These are phyloP conservation scores for Pelargonium exstipulatum DNA, from an alignment of 441 rosid species.

Conservation along the genomic window DNA sequence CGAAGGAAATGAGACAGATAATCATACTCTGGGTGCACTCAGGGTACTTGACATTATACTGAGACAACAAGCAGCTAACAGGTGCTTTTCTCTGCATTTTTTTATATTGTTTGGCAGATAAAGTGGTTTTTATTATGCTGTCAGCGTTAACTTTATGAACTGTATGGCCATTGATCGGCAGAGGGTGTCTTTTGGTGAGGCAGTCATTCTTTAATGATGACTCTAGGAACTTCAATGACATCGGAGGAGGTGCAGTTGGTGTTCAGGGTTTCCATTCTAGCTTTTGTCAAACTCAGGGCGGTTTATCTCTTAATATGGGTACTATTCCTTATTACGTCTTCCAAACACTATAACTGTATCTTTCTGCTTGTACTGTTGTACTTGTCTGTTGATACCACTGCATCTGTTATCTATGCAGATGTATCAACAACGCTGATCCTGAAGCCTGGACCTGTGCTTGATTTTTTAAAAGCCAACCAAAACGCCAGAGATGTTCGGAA, in stretches of 20 bases:
- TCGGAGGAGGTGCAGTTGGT: slow-evolving; percentile 69
- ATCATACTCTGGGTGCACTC: slow-evolving; percentile 54
- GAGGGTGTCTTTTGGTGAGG: slow-evolving; percentile 85
- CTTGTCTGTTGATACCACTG: slow-evolving; percentile 12
- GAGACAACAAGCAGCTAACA: slow-evolving; percentile 81
- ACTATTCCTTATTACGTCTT: slow-evolving; percentile 19
- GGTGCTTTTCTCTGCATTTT: slow-evolving; percentile 29
- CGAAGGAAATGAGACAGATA: slow-evolving; percentile 42
- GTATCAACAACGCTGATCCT: slow-evolving; percentile 73
- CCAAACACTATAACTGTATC: slow-evolving; percentile 7
- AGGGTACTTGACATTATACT: slow-evolving; percentile 73
- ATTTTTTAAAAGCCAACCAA: slow-evolving; percentile 60
- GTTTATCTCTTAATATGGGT: slow-evolving; percentile 84
- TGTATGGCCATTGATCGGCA: slow-evolving; percentile 27
- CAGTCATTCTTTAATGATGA: slow-evolving; percentile 79
- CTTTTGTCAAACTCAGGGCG: slow-evolving; percentile 76
- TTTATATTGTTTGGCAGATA: slow-evolving; percentile 2
- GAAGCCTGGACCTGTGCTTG: slow-evolving; percentile 69
- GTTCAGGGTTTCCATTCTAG: slow-evolving; percentile 78
- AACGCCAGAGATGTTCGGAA: slow-evolving; percentile 42
- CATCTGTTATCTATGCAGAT: slow-evolving; percentile 37
- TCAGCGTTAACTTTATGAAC: slow-evolving; percentile 12
- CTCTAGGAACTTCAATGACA: slow-evolving; percentile 39
- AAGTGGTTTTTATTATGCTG: slow-evolving; percentile 8
- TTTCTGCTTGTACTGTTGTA: background rate